Percentiles rank a stretch among this genome's conserved stretches.
phyloP scores from a whole-genome alignment of 2,329 filamentous ascomycete genomes.

The Stagonosporopsis chrysanthemi region DNA sequence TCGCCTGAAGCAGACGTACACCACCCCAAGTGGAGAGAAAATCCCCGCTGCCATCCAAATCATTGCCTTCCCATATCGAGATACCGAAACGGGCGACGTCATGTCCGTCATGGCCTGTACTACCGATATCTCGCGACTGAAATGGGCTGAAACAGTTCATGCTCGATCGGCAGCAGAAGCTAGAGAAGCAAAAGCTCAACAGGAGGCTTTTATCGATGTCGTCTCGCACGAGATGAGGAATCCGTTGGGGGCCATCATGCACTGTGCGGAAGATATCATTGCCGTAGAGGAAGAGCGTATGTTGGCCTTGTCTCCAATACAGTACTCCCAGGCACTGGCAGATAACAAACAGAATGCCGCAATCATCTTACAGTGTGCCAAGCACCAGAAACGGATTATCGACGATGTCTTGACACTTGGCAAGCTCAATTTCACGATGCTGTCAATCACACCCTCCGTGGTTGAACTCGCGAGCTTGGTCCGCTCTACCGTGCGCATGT shows the following conservation, averaged over 20 bases:
- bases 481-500: conserved; percentile 40
- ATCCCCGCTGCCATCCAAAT: conserved; percentile 32
- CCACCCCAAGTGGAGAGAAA: conserved; percentile 29
- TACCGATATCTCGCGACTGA: conserved; percentile 46
- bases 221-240: conserved; percentile 54
- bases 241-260: conserved; percentile 51
- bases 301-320: neutral
- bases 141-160: conserved; percentile 46
- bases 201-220: conserved; percentile 46
- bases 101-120: conserved; percentile 42
- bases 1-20: conserved; percentile 30
- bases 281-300: conserved; percentile 35
- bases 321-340: conserved; percentile 26
- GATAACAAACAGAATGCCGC: conserved; percentile 42
- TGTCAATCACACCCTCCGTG: conserved; percentile 49
- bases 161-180: conserved; percentile 43
- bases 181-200: conserved; percentile 43
- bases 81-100: conserved; percentile 27
- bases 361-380: conserved; percentile 53
- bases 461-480: conserved; percentile 44
- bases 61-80: conserved; percentile 36
- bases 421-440: conserved; percentile 52
- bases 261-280: conserved; percentile 52
- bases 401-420: conserved; percentile 55
- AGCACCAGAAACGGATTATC: conserved; percentile 55